phyloP scores from a whole-genome alignment of 352 stramenopile species.

The Phytopythium kandeliae region DNA sequence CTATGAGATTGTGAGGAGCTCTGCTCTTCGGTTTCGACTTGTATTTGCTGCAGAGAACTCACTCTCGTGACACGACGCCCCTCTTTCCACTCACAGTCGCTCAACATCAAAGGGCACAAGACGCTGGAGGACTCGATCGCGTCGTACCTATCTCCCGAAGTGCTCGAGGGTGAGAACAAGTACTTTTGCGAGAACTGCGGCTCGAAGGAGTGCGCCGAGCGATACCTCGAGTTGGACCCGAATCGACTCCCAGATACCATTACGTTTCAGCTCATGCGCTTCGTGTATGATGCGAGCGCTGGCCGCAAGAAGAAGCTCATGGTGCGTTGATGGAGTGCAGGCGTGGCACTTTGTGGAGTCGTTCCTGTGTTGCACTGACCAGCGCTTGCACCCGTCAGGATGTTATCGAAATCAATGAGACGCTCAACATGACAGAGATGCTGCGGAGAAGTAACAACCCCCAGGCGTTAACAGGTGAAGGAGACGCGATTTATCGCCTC shows the following conservation, averaged over 20 bases:
- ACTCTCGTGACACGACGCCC: background rate
- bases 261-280: slow-evolving; percentile 80
- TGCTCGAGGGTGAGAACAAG: slow-evolving; percentile 83
- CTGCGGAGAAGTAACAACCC: slow-evolving; percentile 36
- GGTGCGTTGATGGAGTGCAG: slow-evolving; percentile 32
- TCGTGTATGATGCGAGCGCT: slow-evolving; percentile 76
- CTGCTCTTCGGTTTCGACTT: background rate
- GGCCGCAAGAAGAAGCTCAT: slow-evolving; percentile 83
- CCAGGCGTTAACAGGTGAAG: slow-evolving; percentile 25
- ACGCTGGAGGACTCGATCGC: slow-evolving; percentile 62
- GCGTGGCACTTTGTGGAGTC: no score
- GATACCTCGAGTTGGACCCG: slow-evolving; percentile 62
- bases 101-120: slow-evolving; percentile 83
- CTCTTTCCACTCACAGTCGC: slow-evolving; percentile 24
- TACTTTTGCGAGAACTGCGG: slow-evolving; percentile 81
- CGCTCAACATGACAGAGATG: slow-evolving; percentile 73
- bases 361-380: background rate
- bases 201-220: slow-evolving; percentile 69
- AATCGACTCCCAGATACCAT: slow-evolving; percentile 55
- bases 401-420: slow-evolving; percentile 76
- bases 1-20: slow-evolving; percentile 64
- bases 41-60: background rate
- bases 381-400: slow-evolving; percentile 26
- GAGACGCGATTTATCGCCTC: slow-evolving; percentile 60
- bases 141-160: slow-evolving; percentile 66